A percentile compares a stretch with the other conserved stretches of the same genome.
These are phyloP conservation scores for Bombardia bombarda DNA, from an alignment of 495 filamentous ascomycete genomes.

Conservation along the genomic window DNA sequence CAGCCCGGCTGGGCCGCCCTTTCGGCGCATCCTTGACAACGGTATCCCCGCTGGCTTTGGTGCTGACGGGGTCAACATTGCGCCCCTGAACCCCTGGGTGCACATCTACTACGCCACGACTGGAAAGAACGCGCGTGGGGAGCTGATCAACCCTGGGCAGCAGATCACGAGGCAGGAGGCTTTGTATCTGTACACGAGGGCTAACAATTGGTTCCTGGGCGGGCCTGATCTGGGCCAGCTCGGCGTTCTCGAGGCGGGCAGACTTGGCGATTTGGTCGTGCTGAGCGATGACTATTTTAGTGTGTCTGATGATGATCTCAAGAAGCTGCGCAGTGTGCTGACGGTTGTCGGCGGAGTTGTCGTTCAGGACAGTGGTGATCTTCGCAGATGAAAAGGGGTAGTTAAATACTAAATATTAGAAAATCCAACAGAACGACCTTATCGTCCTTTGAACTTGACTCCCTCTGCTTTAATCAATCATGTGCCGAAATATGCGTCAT, in stretches of 20 bases:
- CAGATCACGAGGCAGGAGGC: constrained; percentile 12
- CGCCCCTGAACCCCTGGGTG: constrained; percentile 20
- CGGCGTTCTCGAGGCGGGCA: constrained; percentile 16
- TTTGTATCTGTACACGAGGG: constrained; percentile 15
- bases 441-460: too few species aligned
- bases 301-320: constrained; percentile 15
- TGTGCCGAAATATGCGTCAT: too few species aligned
- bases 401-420: too few species aligned
- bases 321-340: constrained; percentile 12
- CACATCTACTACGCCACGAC: constrained; percentile 24
- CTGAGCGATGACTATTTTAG: constrained; percentile 20
- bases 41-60: constrained; percentile 20
- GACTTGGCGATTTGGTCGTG: constrained; percentile 20
- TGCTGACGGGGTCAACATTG: constrained; percentile 22
- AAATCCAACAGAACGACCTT: too few species aligned
- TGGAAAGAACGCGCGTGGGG: constrained; percentile 17
- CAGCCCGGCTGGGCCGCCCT: constrained; percentile 17
- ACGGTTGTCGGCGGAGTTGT: constrained; percentile 18
- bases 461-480: too few species aligned
- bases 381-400: too few species aligned
- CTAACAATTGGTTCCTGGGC: constrained; percentile 23
- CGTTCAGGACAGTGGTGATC: too few species aligned
- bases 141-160: constrained; percentile 19
- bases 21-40: constrained; percentile 13
- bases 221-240: constrained; percentile 15